These are phyloP conservation scores for Sporormia fimetaria DNA, from an alignment of 495 filamentous ascomycete genomes.

Conservation along the genomic window DNA sequence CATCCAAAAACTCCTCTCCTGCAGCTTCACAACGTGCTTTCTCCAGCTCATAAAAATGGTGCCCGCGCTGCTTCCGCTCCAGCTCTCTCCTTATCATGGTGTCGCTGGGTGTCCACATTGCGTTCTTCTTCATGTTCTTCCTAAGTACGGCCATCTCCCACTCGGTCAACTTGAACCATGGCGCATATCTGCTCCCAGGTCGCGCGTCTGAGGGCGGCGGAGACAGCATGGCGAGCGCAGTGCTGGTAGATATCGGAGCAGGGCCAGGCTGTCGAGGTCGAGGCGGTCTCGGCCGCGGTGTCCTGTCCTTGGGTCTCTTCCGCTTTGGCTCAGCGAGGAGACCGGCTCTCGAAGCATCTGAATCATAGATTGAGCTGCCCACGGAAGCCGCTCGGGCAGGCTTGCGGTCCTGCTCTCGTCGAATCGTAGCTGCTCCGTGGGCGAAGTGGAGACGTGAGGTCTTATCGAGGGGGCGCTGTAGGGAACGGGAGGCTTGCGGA, in stretches of 20 bases:
- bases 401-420: constrained; percentile 13
- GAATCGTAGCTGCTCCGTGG: constrained; percentile 31
- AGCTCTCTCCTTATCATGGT: constrained; percentile 94
- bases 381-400: neutral
- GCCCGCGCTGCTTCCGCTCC: constrained; percentile 60
- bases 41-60: constrained; percentile 58
- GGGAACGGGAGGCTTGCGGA: constrained; percentile 33
- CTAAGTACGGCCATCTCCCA: constrained; percentile 85
- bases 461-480: constrained; percentile 34
- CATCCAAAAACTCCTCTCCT: constrained; percentile 50
- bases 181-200: constrained; percentile 61
- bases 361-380: constrained; percentile 25
- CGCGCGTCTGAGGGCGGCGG: constrained; percentile 69
- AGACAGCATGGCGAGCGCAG: constrained; percentile 60
- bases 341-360: constrained; percentile 13
- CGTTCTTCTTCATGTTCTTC: constrained; percentile 99
- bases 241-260: constrained; percentile 68
- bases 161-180: constrained; percentile 81
- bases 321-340: neutral
- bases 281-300: constrained; percentile 24
- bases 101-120: constrained; percentile 85
- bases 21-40: constrained; percentile 56
- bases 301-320: constrained; percentile 23
- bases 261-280: constrained; percentile 40
- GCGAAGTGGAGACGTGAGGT: constrained; percentile 30